Evolutionary conservation across 306 rosid genomes (phyloP), one percentile per base, ranked within the genome.

Genomic region (Sicyos edulis): DNA sequence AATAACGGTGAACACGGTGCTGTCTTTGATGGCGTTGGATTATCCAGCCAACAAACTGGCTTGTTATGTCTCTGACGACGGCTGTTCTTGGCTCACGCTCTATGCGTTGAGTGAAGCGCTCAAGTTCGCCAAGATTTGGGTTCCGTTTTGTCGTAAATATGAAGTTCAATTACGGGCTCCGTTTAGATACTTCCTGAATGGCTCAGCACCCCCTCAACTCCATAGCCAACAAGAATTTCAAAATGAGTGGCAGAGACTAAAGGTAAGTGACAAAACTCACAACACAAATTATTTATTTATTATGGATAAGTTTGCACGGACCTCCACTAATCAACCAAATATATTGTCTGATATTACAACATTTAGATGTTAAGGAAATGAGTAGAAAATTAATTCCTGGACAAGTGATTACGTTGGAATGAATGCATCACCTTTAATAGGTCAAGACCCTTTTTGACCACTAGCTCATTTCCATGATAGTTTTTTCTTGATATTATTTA

Each of bases 1-100:
- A 10, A 78, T 89, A 22, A 89, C 86, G 4, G 75, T 82, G 45
- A 91, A 91, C 68, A 91, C 90, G 0, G 96, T 86, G 34, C 54
- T 91, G 22, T 91, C 96, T 16, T 69, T 91, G 6, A 74, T 91
- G 63, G 93, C 93, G 0, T 77, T 91, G 49, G 91, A 91, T 79
- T 89, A 91, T 22, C 97, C 97, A 5, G 6, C 93, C 12, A 49
- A 84, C 54, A 87, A 83, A 83, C 79, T 91, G 12, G 91, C 91
- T 78, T 89, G 93, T 67, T 91, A 89, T 63, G 91, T 89, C 5
- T 91, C 96, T 0, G 97, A 89, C 73, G 97, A 91, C 58, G 91
- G 91, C 0, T 89, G 93, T 24, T 89, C 96, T 5, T 73, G 78
- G 29, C 32, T 67, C 26, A 86, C 81, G 6, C 82, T 76, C 54